Percentiles rank a stretch among this genome's conserved stretches.
These are phyloP conservation scores for Chenopodium quinoa DNA, from an alignment of 148 eudicot species.

Conservation along the genomic window DNA sequence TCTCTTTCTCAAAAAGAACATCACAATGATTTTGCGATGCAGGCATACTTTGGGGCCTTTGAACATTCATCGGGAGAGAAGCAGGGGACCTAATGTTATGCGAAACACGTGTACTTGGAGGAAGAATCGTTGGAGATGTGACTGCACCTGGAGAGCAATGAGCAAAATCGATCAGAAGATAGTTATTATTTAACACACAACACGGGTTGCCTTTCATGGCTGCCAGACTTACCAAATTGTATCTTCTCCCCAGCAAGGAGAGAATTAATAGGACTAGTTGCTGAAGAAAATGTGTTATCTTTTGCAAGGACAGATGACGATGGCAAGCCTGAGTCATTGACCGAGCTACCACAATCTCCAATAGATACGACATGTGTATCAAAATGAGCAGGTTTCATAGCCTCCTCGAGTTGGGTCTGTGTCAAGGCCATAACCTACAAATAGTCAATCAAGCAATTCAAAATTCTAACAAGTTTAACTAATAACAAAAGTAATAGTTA, in stretches of 20 bases:
- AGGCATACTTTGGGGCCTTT: slow-evolving; percentile 42
- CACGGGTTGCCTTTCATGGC: slow-evolving; percentile 5
- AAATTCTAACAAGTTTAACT: slow-evolving; percentile 2
- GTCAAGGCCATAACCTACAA: slow-evolving; percentile 81
- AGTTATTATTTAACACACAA: neutral
- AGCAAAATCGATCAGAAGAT: slow-evolving; percentile 19
- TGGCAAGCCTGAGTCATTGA: slow-evolving; percentile 48
- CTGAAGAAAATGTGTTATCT: slow-evolving; percentile 53
- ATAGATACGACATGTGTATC: slow-evolving; percentile 43
- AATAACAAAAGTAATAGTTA: neutral
- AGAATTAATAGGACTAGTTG: slow-evolving; percentile 78
- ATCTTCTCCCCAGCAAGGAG: slow-evolving; percentile 97
- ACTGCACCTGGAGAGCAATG: slow-evolving; percentile 71
- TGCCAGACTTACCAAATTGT: slow-evolving; percentile 64
- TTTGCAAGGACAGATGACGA: slow-evolving; percentile 54
- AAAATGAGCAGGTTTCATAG: slow-evolving; percentile 73
- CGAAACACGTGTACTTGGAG: slow-evolving; percentile 52
- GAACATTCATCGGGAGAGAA: slow-evolving; percentile 52
- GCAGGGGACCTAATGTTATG: slow-evolving; percentile 59
- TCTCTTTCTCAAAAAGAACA: slow-evolving; percentile 58
- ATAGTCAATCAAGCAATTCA: slow-evolving; percentile 15
- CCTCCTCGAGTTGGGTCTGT: slow-evolving; percentile 87
- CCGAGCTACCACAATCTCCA: slow-evolving; percentile 44
- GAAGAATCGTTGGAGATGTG: slow-evolving; percentile 76
- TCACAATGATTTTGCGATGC: slow-evolving; percentile 38